phyloP scores from a whole-genome alignment of 768 basidiomycete species.

The Lactarius sanguifluus region DNA sequence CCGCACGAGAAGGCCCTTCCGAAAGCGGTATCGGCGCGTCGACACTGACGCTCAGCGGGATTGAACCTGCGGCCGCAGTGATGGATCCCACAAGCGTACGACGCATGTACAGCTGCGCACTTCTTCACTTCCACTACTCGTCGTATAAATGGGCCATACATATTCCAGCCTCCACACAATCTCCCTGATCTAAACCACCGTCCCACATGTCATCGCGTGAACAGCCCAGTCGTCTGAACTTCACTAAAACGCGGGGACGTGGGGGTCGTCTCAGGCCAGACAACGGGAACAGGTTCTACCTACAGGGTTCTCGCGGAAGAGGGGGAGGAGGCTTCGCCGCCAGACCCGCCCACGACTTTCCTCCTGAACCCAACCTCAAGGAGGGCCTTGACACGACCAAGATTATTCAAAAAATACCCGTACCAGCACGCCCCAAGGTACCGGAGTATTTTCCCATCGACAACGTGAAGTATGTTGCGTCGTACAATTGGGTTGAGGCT shows the following conservation, averaged over 20 bases:
- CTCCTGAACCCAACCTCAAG: slow-evolving; percentile 15
- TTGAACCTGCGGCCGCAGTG: background rate
- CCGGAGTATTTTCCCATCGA: slow-evolving; percentile 13
- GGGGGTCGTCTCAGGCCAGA: slow-evolving; percentile 2
- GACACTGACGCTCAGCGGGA: too few species aligned
- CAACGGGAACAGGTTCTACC: slow-evolving; percentile 9
- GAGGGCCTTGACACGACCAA: slow-evolving; percentile 14
- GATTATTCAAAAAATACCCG: slow-evolving; percentile 11
- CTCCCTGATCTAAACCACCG: too few species aligned
- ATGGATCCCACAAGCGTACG: background rate
- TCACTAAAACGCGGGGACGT: background rate
- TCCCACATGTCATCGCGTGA: background rate
- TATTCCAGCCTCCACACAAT: background rate
- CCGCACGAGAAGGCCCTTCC: too few species aligned
- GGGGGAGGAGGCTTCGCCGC: background rate
- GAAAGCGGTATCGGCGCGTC: too few species aligned
- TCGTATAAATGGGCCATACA: background rate
- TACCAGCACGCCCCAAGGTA: background rate
- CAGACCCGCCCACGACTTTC: background rate
- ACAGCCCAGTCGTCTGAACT: background rate
- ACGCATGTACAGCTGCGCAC: background rate
- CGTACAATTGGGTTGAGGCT: slow-evolving; percentile 36
- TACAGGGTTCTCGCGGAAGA: background rate
- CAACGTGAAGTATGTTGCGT: slow-evolving; percentile 34
- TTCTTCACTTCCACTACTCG: background rate